Evolutionary conservation across 2,329 filamentous ascomycete genomes (phyloP), one percentile per base, ranked within the genome.

Genomic region (Pezicula carpinea): DNA sequence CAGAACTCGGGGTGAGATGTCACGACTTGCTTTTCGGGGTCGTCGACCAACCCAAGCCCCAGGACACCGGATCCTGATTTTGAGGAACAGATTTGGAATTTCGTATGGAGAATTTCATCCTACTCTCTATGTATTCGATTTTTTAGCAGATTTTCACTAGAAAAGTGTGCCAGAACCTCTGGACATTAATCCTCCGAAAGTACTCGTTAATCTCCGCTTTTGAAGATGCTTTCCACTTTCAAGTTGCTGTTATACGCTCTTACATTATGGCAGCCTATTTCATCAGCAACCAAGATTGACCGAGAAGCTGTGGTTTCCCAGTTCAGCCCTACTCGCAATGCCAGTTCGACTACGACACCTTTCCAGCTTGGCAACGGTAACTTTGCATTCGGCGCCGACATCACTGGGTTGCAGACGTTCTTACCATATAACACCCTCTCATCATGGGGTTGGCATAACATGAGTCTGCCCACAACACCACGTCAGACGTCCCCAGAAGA

Each of bases 381-480:
- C 41, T 72, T 74, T 40, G 71, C 71, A 11, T 73, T 74, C 46
- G 70, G 70, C 6, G 65, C 63, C 10, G 71, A 74, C 51, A 58
- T 73, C 22, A 73, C 71, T 0, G 71, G 70, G 1, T 56, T 74
- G 4, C 71, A 73, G 48, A 72, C 69, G 6, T 69, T 73, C 35
- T 44, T 65, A 5, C 66, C 67, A 2, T 71, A 68, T 47, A 66
- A 65, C 19, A 73, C 59, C 1, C 58, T 72, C 6, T 70, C 68
- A 6, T 66, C 66, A 3, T 73, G 70, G 70, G 66, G 66, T 2
- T 74, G 71, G 71, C 67, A 72, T 51, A 73, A 72, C 38, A 66
- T 64, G 6, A 67, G 65, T 1, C 54, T 75, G 13, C 73, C 73
- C 3, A 64, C 58, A 3, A 65, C 47, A 26, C 29, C 43, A 1